A percentile compares a stretch with the other conserved stretches of the same genome.
These are phyloP conservation scores for Zhuliangozyma parablackwelliae DNA, from an alignment of 1,139 yeast species.

Conservation along the genomic window DNA sequence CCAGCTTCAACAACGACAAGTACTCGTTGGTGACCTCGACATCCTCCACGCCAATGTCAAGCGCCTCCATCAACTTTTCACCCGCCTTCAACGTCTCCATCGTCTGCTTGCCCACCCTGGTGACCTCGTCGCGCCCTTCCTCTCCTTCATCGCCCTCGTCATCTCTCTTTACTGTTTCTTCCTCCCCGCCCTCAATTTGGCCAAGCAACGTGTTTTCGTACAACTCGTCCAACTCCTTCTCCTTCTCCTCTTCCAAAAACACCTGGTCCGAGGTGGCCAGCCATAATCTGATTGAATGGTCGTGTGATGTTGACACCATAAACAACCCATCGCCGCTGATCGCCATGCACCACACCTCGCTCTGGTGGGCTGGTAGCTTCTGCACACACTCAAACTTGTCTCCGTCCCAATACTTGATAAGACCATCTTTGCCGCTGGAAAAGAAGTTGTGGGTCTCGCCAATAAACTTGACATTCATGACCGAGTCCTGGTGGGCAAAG, in stretches of 20 bases:
- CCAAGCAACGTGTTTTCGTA: slow-evolving; percentile 74
- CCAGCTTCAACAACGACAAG: slow-evolving; percentile 28
- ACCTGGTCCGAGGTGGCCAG: slow-evolving; percentile 89
- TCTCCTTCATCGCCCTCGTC: slow-evolving; percentile 33
- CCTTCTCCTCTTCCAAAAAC: slow-evolving; percentile 92
- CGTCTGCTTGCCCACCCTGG: slow-evolving; percentile 76
- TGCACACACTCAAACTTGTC: slow-evolving; percentile 93
- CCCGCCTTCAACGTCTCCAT: slow-evolving; percentile 93
- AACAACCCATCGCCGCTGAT: slow-evolving; percentile 69
- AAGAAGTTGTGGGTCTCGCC: slow-evolving; percentile 86
- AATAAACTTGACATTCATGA: slow-evolving; percentile 80
- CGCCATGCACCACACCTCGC: slow-evolving; percentile 90
- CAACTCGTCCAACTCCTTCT: slow-evolving; percentile 87
- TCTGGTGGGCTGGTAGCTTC: slow-evolving; percentile 80
- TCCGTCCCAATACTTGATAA: slow-evolving; percentile 96
- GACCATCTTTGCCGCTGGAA: slow-evolving; percentile 84
- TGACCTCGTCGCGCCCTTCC: slow-evolving; percentile 47
- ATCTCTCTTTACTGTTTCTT: slow-evolving; percentile 29
- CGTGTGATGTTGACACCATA: slow-evolving; percentile 87
- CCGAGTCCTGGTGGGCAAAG: slow-evolving; percentile 94
- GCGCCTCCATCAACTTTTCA: slow-evolving; percentile 87
- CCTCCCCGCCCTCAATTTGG: slow-evolving; percentile 53
- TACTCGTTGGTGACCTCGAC: slow-evolving; percentile 56
- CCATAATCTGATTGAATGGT: slow-evolving; percentile 90
- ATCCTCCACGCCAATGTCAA: slow-evolving; percentile 77